A percentile compares a stretch with the other conserved stretches of the same genome.
phyloP scores from a whole-genome alignment of 2,329 filamentous ascomycete species.

The Hypoxylon sp. region DNA sequence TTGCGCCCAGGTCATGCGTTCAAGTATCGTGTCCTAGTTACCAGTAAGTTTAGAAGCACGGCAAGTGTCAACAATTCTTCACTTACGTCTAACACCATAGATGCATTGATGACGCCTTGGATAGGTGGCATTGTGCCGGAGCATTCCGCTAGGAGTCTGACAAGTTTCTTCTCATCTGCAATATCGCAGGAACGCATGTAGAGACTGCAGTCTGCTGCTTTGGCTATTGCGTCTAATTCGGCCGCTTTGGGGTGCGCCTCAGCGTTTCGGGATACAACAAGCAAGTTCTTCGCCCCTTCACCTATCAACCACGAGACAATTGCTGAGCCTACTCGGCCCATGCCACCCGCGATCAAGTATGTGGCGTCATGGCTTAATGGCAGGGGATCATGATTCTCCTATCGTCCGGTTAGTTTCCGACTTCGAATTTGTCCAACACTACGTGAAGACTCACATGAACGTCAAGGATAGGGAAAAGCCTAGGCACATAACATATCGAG shows the following conservation, averaged over 20 bases:
- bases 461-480: background rate
- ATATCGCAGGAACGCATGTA: background rate
- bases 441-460: background rate
- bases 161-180: background rate
- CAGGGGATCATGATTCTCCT: background rate
- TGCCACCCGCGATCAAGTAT: background rate
- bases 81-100: background rate
- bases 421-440: background rate
- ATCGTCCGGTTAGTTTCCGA: background rate
- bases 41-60: background rate
- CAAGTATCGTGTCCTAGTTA: background rate
- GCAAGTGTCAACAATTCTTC: background rate
- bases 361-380: background rate
- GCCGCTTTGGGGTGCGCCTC: background rate
- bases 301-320: constrained; percentile 3
- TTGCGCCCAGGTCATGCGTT: background rate
- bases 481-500: background rate
- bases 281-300: constrained; percentile 1
- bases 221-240: background rate
- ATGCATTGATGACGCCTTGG: background rate
- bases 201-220: background rate
- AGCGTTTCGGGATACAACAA: constrained; percentile 4
- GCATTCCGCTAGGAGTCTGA: background rate
- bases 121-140: background rate
- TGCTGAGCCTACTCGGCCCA: background rate